Percentiles rank a stretch among this genome's conserved stretches.
Conservation (phyloP, 768 basidiomycete species). For the Lactarius pseudohatsudake region DNA sequence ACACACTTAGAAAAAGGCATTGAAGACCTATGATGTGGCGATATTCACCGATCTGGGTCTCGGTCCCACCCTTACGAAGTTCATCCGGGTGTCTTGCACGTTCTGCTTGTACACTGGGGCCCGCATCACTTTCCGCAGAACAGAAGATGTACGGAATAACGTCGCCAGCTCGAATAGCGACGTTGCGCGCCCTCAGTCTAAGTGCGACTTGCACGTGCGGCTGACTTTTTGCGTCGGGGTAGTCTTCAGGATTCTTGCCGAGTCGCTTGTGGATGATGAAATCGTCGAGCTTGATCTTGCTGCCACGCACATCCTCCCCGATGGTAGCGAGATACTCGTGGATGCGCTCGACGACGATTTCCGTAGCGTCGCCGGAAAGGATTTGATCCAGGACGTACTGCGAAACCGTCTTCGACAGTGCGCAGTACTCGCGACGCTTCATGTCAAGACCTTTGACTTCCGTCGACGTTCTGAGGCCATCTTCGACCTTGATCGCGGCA, state of each 20-base stretch:
- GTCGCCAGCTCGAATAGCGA: slow-evolving; percentile 79
- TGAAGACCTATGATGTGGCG: background rate
- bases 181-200: slow-evolving; percentile 82
- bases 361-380: slow-evolving; percentile 87
- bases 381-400: slow-evolving; percentile 93
- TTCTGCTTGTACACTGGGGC: slow-evolving; percentile 82
- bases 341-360: slow-evolving; percentile 84
- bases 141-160: slow-evolving; percentile 98
- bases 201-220: slow-evolving; percentile 97
- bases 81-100: slow-evolving; percentile 94
- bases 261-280: slow-evolving; percentile 97
- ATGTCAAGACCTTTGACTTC: slow-evolving; percentile 98
- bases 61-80: slow-evolving; percentile 62
- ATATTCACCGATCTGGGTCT: slow-evolving; percentile 70
- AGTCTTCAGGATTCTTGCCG: slow-evolving; percentile 95
- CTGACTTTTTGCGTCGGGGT: slow-evolving; percentile 91
- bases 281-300: slow-evolving; percentile 83
- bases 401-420: slow-evolving; percentile 87
- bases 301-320: slow-evolving; percentile 75
- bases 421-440: slow-evolving; percentile 96
- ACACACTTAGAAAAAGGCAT: slow-evolving; percentile 11
- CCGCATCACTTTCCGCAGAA: slow-evolving; percentile 65
- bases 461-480: slow-evolving; percentile 68
- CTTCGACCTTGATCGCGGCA: slow-evolving; percentile 93
- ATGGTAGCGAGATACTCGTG: slow-evolving; percentile 85